Percentiles rank a stretch among this genome's conserved stretches.
phyloP scores from a whole-genome alignment of 345 rosid species.

The Clarkia xantiana region DNA sequence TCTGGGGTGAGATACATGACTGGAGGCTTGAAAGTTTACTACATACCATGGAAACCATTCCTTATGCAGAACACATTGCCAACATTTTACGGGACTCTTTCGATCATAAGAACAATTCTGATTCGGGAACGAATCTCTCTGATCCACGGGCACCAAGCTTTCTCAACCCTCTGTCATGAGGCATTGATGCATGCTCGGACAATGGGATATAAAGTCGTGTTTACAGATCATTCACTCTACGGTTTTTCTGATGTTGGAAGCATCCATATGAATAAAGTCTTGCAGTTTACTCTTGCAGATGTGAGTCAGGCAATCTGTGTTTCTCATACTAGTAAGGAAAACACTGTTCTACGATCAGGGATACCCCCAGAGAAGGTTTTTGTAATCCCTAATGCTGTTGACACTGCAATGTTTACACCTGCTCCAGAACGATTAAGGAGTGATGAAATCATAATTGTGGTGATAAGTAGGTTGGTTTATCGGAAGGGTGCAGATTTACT shows the following conservation, averaged over 20 bases:
- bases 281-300: conserved; percentile 89
- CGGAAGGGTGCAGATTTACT: conserved; percentile 94
- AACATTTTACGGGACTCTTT: conserved; percentile 66
- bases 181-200: conserved; percentile 90
- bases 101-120: conserved; percentile 68
- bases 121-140: conserved; percentile 62
- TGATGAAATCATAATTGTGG: conserved; percentile 64
- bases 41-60: conserved; percentile 81
- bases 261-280: conserved; percentile 91
- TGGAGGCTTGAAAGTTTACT: conserved; percentile 80
- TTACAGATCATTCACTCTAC: conserved; percentile 86
- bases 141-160: conserved; percentile 96
- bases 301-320: conserved; percentile 92
- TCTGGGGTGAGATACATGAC: conserved; percentile 85
- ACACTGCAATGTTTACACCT: conserved; percentile 93
- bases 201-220: conserved; percentile 81
- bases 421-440: conserved; percentile 36
- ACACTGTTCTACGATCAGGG: conserved; percentile 81
- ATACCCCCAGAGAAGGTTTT: conserved; percentile 75
- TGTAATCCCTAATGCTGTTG: conserved; percentile 94
- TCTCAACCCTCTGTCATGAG: conserved; percentile 94
- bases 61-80: conserved; percentile 78
- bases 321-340: conserved; percentile 94
- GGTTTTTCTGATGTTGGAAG: conserved; percentile 96
- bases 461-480: conserved; percentile 90